Base-by-base conservation (phyloP, 2,329 filamentous ascomycete species). In the Fusarium chlamydosporum region DNA sequence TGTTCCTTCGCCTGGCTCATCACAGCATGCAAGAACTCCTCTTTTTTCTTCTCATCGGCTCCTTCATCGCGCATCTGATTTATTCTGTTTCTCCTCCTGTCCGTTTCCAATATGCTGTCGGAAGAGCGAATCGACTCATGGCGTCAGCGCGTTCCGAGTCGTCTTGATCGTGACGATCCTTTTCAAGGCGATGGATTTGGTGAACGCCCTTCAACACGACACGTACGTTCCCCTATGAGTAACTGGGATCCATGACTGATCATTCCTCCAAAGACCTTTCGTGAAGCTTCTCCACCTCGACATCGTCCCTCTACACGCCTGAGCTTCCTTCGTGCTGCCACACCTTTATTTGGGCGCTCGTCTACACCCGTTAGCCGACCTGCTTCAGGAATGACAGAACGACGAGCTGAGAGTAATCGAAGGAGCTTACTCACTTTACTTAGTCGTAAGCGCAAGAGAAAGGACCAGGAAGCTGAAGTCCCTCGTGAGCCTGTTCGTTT, bases 111-210 rank as follows among this genome's bases (percentile, higher is more conserved):
- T 6, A 60, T 72, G 60, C 46, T 56, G 31, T 55, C 42, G 2
- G 40, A 64, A 10, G 60, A 73, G 34, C 67, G 60, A 37, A 75
- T 80, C 53, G 72, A 79, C 38, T 71, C 73, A 2, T 81, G 79
- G 79, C 74, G 79, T 6, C 69, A 72, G 29, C 76, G 75, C 13
- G 75, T 81, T 23, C 79, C 79, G 13, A 78, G 75, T 38, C 75
- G 75, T 16, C 61, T 78, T 9, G 78, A 80, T 16, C 72, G 79
- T 23, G 72, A 76, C 6, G 76, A 79, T 55, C 79, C 79, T 0
- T 81, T 81, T 43, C 71, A 67, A 12, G 74, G 75, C 10, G 78
- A 80, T 47, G 75, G 74, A 0, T 79, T 79, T 23, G 72, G 68
- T 3, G 67, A 70, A 16, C 73, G 77, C 4, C 76, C 77, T 18